Evolutionary conservation across 2,329 filamentous ascomycete genomes (phyloP).

Genomic region (Fusarium musae): DNA sequence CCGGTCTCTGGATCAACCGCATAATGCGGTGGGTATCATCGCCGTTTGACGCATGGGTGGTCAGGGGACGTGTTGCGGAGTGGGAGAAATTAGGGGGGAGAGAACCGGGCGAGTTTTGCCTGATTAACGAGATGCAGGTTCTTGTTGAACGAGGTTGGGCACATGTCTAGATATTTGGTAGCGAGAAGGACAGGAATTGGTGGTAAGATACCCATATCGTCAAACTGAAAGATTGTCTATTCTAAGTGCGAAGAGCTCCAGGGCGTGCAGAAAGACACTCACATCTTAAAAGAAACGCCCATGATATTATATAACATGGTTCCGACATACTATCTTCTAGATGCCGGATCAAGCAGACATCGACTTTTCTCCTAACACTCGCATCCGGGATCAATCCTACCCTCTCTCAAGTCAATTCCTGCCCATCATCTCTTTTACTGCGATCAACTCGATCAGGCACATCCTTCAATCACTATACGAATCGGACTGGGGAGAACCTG

Average conservation of each 20-base stretch:
- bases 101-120: slow-evolving; percentile 62
- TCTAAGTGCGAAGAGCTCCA: background rate
- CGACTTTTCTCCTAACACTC: too few species aligned
- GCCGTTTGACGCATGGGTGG: slow-evolving; percentile 47
- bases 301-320: background rate
- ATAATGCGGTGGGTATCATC: slow-evolving; percentile 56
- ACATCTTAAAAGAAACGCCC: background rate
- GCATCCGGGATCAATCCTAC: background rate
- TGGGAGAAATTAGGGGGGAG: slow-evolving; percentile 53
- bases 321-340: background rate
- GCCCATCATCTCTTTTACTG: background rate
- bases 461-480: background rate
- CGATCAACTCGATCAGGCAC: background rate
- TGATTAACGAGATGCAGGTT: slow-evolving; percentile 72
- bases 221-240: background rate
- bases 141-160: slow-evolving; percentile 67
- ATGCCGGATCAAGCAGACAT: background rate
- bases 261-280: background rate
- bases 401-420: background rate
- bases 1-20: slow-evolving; percentile 69
- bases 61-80: slow-evolving; percentile 52
- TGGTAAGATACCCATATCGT: slow-evolving; percentile 26
- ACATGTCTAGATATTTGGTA: slow-evolving; percentile 51
- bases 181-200: background rate
- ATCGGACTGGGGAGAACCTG: background rate